Conservation (phyloP, 1,139 yeast genomes). For the Geotrichum cucujoidarum region DNA sequence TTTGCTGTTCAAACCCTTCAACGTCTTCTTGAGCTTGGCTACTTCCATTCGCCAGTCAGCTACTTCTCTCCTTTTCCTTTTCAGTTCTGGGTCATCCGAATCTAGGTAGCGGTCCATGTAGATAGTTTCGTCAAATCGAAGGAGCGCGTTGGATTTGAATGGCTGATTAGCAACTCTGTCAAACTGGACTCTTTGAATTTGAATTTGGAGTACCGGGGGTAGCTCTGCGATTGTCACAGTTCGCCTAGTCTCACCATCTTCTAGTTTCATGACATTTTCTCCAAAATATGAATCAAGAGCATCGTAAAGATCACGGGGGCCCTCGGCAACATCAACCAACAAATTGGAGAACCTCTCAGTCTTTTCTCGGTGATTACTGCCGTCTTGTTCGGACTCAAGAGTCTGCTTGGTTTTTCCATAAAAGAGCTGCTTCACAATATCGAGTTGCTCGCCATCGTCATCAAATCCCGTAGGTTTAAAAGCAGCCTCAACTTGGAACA, state of each 20-base stretch:
- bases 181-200: conserved; percentile 88
- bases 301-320: conserved; percentile 83
- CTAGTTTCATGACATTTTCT: conserved; percentile 65
- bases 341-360: conserved; percentile 74
- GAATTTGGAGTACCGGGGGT: conserved; percentile 83
- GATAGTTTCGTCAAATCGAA: conserved; percentile 70
- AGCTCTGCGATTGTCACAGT: conserved; percentile 63
- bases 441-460: conserved; percentile 73
- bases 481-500: conserved; percentile 92
- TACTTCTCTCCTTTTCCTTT: conserved; percentile 51
- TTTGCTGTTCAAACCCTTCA: conserved; percentile 42
- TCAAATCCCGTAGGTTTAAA: conserved; percentile 62
- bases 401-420: conserved; percentile 67
- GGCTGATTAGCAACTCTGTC: conserved; percentile 70
- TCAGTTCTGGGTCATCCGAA: conserved; percentile 54
- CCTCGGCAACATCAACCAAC: conserved; percentile 79
- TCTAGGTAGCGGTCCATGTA: conserved; percentile 87
- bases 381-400: conserved; percentile 38
- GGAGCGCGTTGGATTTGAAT: conserved; percentile 74
- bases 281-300: conserved; percentile 82
- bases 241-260: conserved; percentile 63
- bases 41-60: conserved; percentile 61
- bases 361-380: conserved; percentile 49
- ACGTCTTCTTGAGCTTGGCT: conserved; percentile 42
- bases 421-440: conserved; percentile 70